Conservation (phyloP, 352 stramenopile species). For the Phytophthora cryptogea region DNA sequence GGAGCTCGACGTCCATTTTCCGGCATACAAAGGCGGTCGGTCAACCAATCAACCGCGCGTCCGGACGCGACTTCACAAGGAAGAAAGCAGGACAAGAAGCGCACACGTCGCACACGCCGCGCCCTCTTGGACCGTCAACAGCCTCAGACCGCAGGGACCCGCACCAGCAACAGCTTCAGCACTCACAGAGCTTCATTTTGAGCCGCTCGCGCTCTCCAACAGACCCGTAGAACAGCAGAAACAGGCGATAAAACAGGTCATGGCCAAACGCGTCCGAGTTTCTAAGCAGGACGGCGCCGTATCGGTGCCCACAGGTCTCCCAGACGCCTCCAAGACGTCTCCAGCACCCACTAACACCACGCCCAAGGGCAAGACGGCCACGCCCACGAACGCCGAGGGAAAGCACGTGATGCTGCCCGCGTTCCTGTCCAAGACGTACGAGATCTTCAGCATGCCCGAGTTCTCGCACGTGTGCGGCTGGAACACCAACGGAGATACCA, state of each 20-base stretch:
- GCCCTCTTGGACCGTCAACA: slow-evolving; percentile 7
- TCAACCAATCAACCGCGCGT: slow-evolving; percentile 44
- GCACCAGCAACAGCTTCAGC: slow-evolving; percentile 10
- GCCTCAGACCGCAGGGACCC: not conserved
- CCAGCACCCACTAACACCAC: not conserved
- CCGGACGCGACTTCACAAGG: slow-evolving; percentile 23
- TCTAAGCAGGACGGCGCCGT: slow-evolving; percentile 30
- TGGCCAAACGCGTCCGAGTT: slow-evolving; percentile 74
- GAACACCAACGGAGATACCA: slow-evolving; percentile 90
- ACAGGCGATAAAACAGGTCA: slow-evolving; percentile 22
- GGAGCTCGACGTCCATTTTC: slow-evolving; percentile 23
- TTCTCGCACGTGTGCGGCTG: slow-evolving; percentile 89
- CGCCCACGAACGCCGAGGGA: slow-evolving; percentile 32
- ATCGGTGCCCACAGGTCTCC: slow-evolving; percentile 1
- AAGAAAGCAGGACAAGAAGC: slow-evolving; percentile 28
- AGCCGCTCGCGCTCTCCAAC: slow-evolving; percentile 3
- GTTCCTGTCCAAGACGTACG: slow-evolving; percentile 94
- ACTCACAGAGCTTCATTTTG: slow-evolving; percentile 1
- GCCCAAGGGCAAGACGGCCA: slow-evolving; percentile 21
- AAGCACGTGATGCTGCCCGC: slow-evolving; percentile 89
- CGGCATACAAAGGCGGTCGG: slow-evolving; percentile 30
- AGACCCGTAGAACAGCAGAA: slow-evolving; percentile 14
- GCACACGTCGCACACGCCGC: slow-evolving; percentile 19
- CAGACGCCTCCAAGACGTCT: slow-evolving; percentile 7
- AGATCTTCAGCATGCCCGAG: slow-evolving; percentile 91